Conservation (phyloP, 208 protist species). For the Lotmaria passim region DNA sequence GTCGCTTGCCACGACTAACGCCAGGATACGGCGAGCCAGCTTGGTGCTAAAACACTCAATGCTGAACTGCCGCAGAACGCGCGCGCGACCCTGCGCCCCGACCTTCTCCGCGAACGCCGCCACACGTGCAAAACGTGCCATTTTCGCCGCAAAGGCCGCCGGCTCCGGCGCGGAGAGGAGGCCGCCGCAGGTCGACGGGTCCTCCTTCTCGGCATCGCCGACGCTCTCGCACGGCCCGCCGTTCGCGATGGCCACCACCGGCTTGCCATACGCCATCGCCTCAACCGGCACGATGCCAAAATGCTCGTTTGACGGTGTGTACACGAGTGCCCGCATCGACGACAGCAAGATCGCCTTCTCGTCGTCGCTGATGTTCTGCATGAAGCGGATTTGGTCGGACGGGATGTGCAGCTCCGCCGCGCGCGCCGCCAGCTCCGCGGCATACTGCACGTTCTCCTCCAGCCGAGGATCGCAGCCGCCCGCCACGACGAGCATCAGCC, state of each 20-base stretch:
- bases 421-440: constrained; percentile 70
- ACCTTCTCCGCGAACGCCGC: constrained; percentile 33
- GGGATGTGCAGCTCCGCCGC: constrained; percentile 38
- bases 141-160: constrained; percentile 65
- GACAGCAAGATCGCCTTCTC: constrained; percentile 76
- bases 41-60: constrained; percentile 62
- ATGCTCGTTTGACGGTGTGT: constrained; percentile 95
- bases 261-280: constrained; percentile 75
- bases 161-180: constrained; percentile 63
- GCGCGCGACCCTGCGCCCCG: constrained; percentile 49
- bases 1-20: constrained; percentile 17
- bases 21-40: constrained; percentile 41
- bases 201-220: constrained; percentile 28
- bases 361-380: constrained; percentile 82
- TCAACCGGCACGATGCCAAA: constrained; percentile 95
- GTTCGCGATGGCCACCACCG: constrained; percentile 91
- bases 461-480: constrained; percentile 85
- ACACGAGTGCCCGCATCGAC: constrained; percentile 83
- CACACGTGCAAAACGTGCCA: constrained; percentile 45
- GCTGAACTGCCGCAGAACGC: constrained; percentile 49
- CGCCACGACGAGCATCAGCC: constrained; percentile 77
- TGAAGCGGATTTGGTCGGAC: constrained; percentile 59
- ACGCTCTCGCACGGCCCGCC: constrained; percentile 94
- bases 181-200: constrained; percentile 42
- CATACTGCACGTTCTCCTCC: constrained; percentile 83